These are phyloP conservation scores for Tieghemostelium lacteum DNA, from an alignment of 78 protist genomes.

Conservation along the genomic window DNA sequence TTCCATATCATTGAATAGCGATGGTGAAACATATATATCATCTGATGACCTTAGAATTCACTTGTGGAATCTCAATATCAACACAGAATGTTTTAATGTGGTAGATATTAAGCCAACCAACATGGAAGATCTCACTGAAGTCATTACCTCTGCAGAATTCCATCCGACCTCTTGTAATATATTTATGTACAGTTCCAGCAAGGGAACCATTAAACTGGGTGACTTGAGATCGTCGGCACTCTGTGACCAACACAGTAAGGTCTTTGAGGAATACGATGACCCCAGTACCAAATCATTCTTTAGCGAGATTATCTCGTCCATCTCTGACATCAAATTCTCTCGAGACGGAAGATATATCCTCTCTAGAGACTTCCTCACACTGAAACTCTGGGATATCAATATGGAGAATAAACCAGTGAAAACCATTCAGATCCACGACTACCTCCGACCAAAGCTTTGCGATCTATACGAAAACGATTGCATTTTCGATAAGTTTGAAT, in stretches of 20 bases:
- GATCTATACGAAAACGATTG: conserved; percentile 97
- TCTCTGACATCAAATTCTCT: conserved; percentile 93
- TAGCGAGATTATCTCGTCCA: conserved; percentile 92
- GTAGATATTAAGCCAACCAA: conserved; percentile 98
- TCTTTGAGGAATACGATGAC: conserved; percentile 45
- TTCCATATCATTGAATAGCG: conserved; percentile 88
- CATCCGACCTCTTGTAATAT: conserved; percentile 93
- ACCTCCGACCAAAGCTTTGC: conserved; percentile 86
- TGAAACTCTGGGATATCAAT: conserved; percentile 87
- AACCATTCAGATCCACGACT: conserved; percentile 92
- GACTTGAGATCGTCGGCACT: conserved; percentile 92
- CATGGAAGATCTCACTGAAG: conserved; percentile 98
- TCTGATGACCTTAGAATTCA: conserved; percentile 98
- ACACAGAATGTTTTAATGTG: conserved; percentile 87
- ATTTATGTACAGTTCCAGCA: conserved; percentile 91
- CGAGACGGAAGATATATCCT: conserved; percentile 93
- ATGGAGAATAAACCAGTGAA: conserved; percentile 72
- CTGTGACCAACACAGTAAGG: conserved; percentile 89
- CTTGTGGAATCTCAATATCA: conserved; percentile 94
- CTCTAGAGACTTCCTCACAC: conserved; percentile 95
- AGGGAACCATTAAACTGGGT: conserved; percentile 84
- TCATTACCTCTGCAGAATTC: conserved; percentile 96
- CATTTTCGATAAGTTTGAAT: conserved; percentile 97
- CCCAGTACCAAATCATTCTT: conserved; percentile 89
- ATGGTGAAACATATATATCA: conserved; percentile 81